Base-by-base conservation (phyloP, 805 yeast genomes). In the Cyberlindnera samutprakarnensis region DNA sequence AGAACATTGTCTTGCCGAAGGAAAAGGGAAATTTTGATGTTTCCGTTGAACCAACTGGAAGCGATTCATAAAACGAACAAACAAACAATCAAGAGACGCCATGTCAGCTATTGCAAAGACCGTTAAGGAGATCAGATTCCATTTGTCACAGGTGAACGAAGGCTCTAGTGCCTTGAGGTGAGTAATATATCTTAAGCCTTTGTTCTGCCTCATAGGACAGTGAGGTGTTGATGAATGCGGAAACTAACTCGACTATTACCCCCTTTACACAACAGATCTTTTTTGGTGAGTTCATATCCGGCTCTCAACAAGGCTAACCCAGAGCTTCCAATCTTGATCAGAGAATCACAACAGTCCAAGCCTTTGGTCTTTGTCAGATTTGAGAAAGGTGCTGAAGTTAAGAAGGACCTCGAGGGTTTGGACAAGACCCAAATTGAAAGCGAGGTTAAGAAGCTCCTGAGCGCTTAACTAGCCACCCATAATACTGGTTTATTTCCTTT, bases 91-190 rank as follows among this genome's bases (percentile, higher is more conserved):
- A n/a, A n/a, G n/a, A n/a, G n/a, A n/a, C n/a, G n/a, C 46, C 30
- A 61, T 55, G 38, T 58, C 51, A 51, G 51, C 49, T 16, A 53
- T 68, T 23, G 64, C 72, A 3, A 51, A 45, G 35, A 70, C 82
- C 9, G 68, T 84, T 43, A 82, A 68, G 54, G 95, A 85, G 64
- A 66, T 85, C 51, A 72, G 95, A 57, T 80, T 83, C 60, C 86
- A 84, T 51, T 66, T 84, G 42, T 78, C 86, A 20, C 92, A 81
- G 57, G 68, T 78, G n/a, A 81, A 82, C n/a, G 73, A 74, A 41
- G 73, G 84, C 5, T 73, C 88, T 11, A 66, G 62, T 8, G 75
- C 81, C 7, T 63, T 83, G 46, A 75, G 69, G 74, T 61, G 41
- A 34, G 70, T 56, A 7, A 13, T 12, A 17, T n/a, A n/a, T n/a